Evolutionary conservation across 2,329 filamentous ascomycete species (phyloP), one percentile per base, ranked within the genome.

Genomic region (Orbilia ellipsospora): DNA sequence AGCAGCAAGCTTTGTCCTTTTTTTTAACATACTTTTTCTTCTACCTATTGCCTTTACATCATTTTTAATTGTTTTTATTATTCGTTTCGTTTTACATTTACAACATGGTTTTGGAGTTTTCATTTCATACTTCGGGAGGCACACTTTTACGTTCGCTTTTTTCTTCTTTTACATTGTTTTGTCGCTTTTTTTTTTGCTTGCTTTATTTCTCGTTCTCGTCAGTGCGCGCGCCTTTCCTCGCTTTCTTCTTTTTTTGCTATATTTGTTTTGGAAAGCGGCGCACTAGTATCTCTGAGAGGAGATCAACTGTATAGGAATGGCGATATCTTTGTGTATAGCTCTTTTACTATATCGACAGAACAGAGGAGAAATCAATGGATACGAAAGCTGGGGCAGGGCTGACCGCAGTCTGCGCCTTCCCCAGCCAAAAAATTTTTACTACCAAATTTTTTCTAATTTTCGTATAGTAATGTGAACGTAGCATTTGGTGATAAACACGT

Each of bases 211-310:
- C 16, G 55, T 59, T 59, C 55, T 59, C 55, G 55, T 59, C 55
- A 59, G 55, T 59, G 36, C 8, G 36, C 54, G 54, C 61, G 65
- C 45, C 72, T 75, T 77, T 23, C 23, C 23, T 23, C 23, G 4
- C 73, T 67, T 45, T 77, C 77, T 77, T 64, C 72, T 79, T 77
- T 78, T 78, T 6, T 10, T 36, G 10, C 8, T 36, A 36, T 10
- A 6, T 36, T 36, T 36, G 5, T 36, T 36, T 36, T 36, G 31
- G 31, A 36, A 36, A 36, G 31, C 31, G 31, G 80, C 79, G 78
- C 65, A 79, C 78, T 81, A 79, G 78, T 72, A 80, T 79, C 64
- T 73, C 28, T 28, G 66, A 40, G 26, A 15, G 5, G 50, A 57
- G 66, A 70, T 70, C 40, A 63, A 70, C 66, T 70, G 66, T 75